These are phyloP conservation scores for Trematosphaeria pertusa DNA, from an alignment of 2,329 filamentous ascomycete species.

Conservation along the genomic window DNA sequence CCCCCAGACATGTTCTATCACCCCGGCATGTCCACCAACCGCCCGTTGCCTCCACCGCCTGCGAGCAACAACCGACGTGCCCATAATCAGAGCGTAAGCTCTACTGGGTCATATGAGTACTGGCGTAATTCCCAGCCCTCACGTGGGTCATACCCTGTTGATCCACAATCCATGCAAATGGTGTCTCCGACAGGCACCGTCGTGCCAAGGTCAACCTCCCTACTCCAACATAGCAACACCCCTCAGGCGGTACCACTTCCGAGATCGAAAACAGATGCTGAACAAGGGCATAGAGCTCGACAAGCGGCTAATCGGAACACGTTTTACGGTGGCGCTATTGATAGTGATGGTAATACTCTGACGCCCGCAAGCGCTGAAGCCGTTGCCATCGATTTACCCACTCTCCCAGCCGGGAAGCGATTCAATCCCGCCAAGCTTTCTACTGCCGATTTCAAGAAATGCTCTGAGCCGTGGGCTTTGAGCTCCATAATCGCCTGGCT, in stretches of 20 bases:
- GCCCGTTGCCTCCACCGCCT: constrained; percentile 69
- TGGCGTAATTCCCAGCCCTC: constrained; percentile 44
- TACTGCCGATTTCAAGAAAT: constrained; percentile 80
- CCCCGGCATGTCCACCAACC: constrained; percentile 71
- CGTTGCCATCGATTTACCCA: constrained; percentile 81
- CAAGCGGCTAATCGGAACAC: constrained; percentile 46
- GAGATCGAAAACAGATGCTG: constrained; percentile 92
- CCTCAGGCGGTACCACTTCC: constrained; percentile 82
- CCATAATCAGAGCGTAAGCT: constrained; percentile 41
- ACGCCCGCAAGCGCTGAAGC: constrained; percentile 55
- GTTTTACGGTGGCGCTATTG: constrained; percentile 41
- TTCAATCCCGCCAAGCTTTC: constrained; percentile 88
- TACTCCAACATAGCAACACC: constrained; percentile 81
- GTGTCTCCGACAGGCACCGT: constrained; percentile 37
- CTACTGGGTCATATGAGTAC: constrained; percentile 55
- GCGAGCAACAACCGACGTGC: constrained; percentile 62
- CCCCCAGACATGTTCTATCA: constrained; percentile 95
- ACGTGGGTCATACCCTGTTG: constrained; percentile 39
- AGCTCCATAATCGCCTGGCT: constrained; percentile 89
- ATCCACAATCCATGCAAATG: constrained; percentile 41
- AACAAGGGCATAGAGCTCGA: constrained; percentile 60
- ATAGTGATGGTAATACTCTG: constrained; percentile 63
- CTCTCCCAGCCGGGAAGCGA: constrained; percentile 78
- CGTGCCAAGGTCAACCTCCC: constrained; percentile 60
- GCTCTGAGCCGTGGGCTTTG: constrained; percentile 89